Base-by-base conservation (phyloP, 2,329 filamentous ascomycete genomes). In the Curvularia eragrostidis region DNA sequence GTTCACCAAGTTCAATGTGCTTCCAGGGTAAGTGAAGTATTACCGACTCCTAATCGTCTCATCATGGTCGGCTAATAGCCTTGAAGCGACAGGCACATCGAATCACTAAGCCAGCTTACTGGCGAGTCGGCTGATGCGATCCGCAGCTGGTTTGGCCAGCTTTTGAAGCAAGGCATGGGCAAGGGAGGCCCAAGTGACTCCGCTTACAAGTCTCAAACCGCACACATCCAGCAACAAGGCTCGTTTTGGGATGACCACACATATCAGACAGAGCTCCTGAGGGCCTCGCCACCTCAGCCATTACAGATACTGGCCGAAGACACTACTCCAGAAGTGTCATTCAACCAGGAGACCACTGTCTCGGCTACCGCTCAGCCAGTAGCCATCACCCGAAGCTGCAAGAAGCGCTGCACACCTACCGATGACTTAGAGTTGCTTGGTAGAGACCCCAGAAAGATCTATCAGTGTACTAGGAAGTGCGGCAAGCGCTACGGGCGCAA, bases 181-280 rank as follows among this genome's bases (percentile, higher is more conserved):
- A 43, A 43, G 24, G 58, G 61, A 36, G 65, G 67, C n/a, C 68
- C 73, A 38, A 52, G 56, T 26, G 74, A 77, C 49, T 76, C 73
- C 8, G 74, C 73, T 26, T 77, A 77, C 59, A 75, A 72, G 53
- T 77, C 74, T n/a, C 73, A 75, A 52, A 75, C 74, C 12, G 68
- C 66, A 41, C 63, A 73, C 41, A 66, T 63, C 23, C 66, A 68
- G 52, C 63, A 62, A 23, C 62, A 63, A 38, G 60, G 68, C 5
- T 58, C 70, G 46, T 66, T 70, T 26, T 64, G 66, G 59, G 59
- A 66, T 30, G 59, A 65, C 5, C 58, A 50, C 21, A 48, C 58
- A 7, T 65, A 61, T 34, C 57, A 62, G 28, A 62, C 64, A 42
- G 59, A 65, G 12, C 55, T 62, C 18, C 21, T 63, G n/a, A 53